phyloP scores from a whole-genome alignment of 768 basidiomycete species.

The Leccinellum luteum region DNA sequence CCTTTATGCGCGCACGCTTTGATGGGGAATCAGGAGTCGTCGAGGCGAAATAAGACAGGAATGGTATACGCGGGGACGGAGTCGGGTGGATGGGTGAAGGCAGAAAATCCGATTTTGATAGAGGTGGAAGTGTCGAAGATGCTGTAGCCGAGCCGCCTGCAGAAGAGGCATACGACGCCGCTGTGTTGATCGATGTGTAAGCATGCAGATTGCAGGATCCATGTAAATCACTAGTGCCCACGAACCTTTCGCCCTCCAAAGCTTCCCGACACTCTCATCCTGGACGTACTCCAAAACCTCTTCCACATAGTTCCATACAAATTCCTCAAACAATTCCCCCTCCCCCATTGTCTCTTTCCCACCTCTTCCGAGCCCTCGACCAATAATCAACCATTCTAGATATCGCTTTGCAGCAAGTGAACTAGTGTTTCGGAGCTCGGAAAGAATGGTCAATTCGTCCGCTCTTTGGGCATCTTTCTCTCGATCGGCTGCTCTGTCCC shows the following conservation, averaged over 20 bases:
- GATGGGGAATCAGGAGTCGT: slow-evolving; percentile 77
- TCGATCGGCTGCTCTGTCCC: slow-evolving; percentile 23
- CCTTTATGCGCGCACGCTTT: slow-evolving; percentile 71
- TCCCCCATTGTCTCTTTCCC: slow-evolving; percentile 23
- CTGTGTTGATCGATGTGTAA: slow-evolving; percentile 30
- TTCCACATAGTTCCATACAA: slow-evolving; percentile 56
- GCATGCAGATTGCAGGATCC: background rate
- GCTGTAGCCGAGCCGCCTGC: slow-evolving; percentile 5
- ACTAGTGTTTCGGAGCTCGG: slow-evolving; percentile 24
- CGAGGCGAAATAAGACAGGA: slow-evolving; percentile 72
- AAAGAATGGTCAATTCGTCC: slow-evolving; percentile 28
- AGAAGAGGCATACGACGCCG: slow-evolving; percentile 50
- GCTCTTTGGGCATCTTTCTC: slow-evolving; percentile 20
- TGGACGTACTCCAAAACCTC: slow-evolving; percentile 47
- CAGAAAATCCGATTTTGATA: background rate
- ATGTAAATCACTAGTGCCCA: background rate
- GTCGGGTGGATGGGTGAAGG: background rate
- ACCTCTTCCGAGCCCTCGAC: slow-evolving; percentile 41
- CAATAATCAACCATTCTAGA: slow-evolving; percentile 78
- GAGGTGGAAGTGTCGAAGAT: slow-evolving; percentile 9
- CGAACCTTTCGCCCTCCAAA: slow-evolving; percentile 73
- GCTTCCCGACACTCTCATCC: slow-evolving; percentile 51
- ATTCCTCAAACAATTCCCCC: slow-evolving; percentile 55
- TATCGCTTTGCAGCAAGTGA: slow-evolving; percentile 59
- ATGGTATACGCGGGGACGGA: slow-evolving; percentile 15